Base-by-base conservation (phyloP, 73 alveolate species). In the Paramecium pentaurelia region DNA sequence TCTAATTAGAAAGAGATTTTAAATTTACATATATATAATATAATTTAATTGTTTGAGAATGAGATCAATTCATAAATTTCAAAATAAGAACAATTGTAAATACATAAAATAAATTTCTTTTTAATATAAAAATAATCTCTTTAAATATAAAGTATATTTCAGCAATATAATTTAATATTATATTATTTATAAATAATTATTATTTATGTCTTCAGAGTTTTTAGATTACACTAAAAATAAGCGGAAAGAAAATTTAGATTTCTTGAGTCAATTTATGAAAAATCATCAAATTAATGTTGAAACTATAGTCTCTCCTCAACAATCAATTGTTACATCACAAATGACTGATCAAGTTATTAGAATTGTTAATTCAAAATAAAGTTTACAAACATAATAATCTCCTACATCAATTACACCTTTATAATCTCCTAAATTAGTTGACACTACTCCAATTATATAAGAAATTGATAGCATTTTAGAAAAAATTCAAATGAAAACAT, bases 221-320 rank as follows among this genome's bases (percentile, higher is more conserved):
- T 37, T 73, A 38, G 60, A 73, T 40, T 73, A 73, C 6, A 73
- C 87, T 9, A 73, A 73, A 73, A 73, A 73, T 38, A 73, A 40
- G 60, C 20, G 87, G 5, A 73, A 73, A 38, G 87, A 73, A 18
- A 73, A 73, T 40, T 73, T 30, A 5, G 87, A 73, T n/a, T 73
- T 73, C 38, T 10, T 73, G 14, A 37, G 60, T 38, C 60, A 73
- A 73, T 37, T 73, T 38, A 73, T 73, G 87, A 73, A 73, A 44
- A 73, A 37, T 73, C 87, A 73, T 73, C 20, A 73, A 73, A 73
- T 73, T 2, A 73, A 38, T 73, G 58, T 73, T 30, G 87, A 38
- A 36, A 37, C 37, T 3, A 22, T 73, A 12, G 87, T 37, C 8
- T 73, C 87, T 37, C 87, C 87, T 12, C 16, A 73, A 73, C 10